phyloP scores from a whole-genome alignment of 768 basidiomycete species.

The Boletus rubescentipes region DNA sequence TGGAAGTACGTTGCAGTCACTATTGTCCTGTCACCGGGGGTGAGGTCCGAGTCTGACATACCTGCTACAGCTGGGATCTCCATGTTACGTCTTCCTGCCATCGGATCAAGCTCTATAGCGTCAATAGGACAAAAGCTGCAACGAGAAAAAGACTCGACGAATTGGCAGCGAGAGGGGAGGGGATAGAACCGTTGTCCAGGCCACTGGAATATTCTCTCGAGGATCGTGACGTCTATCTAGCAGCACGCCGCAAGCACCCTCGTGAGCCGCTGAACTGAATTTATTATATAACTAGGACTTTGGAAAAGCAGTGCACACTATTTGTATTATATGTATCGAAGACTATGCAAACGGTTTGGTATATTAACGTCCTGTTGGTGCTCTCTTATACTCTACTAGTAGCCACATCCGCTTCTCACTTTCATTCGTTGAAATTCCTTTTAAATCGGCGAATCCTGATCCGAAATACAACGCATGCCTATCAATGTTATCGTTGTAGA shows the following conservation, averaged over 20 bases:
- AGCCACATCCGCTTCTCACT: slow-evolving; percentile 21
- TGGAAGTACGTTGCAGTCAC: too few species aligned
- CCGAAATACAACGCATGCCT: slow-evolving; percentile 21
- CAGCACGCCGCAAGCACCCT: too few species aligned
- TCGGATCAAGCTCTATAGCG: slow-evolving; percentile 54
- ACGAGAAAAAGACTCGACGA: slow-evolving; percentile 45
- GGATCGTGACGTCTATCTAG: too few species aligned
- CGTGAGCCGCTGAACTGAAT: too few species aligned
- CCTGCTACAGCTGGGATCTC: slow-evolving; percentile 42
- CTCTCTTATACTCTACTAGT: slow-evolving; percentile 40
- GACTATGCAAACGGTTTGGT: neutral
- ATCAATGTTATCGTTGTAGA: slow-evolving; percentile 13
- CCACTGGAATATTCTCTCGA: too few species aligned
- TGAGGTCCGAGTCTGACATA: too few species aligned
- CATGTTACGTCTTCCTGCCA: slow-evolving; percentile 58
- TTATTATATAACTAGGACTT: too few species aligned
- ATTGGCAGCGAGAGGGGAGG: slow-evolving; percentile 38
- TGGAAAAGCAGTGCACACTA: too few species aligned
- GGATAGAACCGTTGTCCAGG: slow-evolving; percentile 21
- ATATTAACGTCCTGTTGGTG: too few species aligned
- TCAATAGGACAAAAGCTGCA: slow-evolving; percentile 42
- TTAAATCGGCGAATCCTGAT: slow-evolving; percentile 18
- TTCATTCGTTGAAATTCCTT: slow-evolving; percentile 1
- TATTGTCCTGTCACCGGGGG: too few species aligned
- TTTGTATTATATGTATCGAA: neutral